Conservation (phyloP, 371 early-diverging fungal genomes). For the Mucor racemosus region DNA sequence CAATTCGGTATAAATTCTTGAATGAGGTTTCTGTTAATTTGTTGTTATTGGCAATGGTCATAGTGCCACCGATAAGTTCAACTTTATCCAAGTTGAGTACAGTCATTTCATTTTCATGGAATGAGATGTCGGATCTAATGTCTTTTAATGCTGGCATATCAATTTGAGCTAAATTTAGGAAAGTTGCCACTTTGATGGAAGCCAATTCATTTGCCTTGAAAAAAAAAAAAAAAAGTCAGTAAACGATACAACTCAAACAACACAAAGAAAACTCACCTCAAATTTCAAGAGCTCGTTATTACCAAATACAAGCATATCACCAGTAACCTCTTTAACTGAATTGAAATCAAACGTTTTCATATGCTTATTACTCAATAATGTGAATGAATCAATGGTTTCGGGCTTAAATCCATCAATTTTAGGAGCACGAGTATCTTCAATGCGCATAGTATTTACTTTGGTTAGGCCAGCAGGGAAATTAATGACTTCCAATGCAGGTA, state of each 20-base stretch:
- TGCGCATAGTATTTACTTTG: constrained; percentile 39
- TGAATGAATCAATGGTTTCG: constrained; percentile 40
- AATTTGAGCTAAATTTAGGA: constrained; percentile 49
- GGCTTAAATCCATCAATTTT: constrained; percentile 47
- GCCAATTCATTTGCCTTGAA: constrained; percentile 42
- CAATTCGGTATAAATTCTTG: constrained; percentile 46
- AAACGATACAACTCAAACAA: too few species aligned
- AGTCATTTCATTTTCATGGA: constrained; percentile 59
- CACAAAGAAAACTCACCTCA: constrained; percentile 18
- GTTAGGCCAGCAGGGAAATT: constrained; percentile 49
- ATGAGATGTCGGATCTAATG: constrained; percentile 47
- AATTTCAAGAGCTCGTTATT: constrained; percentile 40
- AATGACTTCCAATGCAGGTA: constrained; percentile 52
- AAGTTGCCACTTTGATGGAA: constrained; percentile 38
- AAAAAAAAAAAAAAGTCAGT: background rate
- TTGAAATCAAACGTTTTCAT: constrained; percentile 54
- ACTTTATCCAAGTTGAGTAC: constrained; percentile 42
- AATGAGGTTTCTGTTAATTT: constrained; percentile 53
- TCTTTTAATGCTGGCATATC: constrained; percentile 39
- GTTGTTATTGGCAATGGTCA: constrained; percentile 60
- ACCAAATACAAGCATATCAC: constrained; percentile 47
- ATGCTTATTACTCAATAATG: constrained; percentile 54
- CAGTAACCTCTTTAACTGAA: constrained; percentile 40
- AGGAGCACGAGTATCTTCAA: constrained; percentile 56
- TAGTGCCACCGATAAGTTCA: constrained; percentile 52